A percentile compares a stretch with the other conserved stretches of the same genome.
These are phyloP conservation scores for Starmerella sirachaensis DNA, from an alignment of 805 yeast species.

Conservation along the genomic window DNA sequence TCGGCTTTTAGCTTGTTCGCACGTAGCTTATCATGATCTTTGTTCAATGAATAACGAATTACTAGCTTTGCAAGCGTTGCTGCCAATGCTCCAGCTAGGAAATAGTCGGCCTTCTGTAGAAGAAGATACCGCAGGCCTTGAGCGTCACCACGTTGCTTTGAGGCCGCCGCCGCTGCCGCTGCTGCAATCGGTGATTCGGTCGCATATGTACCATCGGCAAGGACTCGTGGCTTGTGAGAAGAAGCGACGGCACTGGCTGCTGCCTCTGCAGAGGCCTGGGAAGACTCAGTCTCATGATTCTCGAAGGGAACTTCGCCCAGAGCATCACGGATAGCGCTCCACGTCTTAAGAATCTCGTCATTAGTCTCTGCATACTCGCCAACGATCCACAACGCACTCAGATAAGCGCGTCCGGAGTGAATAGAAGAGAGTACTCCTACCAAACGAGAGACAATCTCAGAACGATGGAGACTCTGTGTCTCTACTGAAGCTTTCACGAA, in stretches of 20 bases:
- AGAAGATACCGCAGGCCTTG: constrained; percentile 76
- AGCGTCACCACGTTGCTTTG: constrained; percentile 26
- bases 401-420: constrained; percentile 78
- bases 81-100: constrained; percentile 76
- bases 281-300: constrained; percentile 27
- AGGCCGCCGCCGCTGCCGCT: constrained; percentile 31
- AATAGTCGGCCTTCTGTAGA: constrained; percentile 79
- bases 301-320: constrained; percentile 85
- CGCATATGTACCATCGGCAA: constrained; percentile 99
- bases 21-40: constrained; percentile 30
- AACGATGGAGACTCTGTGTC: constrained; percentile 70
- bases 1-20: constrained; percentile 86
- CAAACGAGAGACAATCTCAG: constrained; percentile 50
- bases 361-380: constrained; percentile 81
- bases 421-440: constrained; percentile 50
- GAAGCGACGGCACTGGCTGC: constrained; percentile 28
- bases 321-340: constrained; percentile 73
- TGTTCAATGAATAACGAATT: constrained; percentile 52
- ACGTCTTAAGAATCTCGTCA: constrained; percentile 60
- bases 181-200: constrained; percentile 71
- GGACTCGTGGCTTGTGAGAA: constrained; percentile 49
- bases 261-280: constrained; percentile 21
- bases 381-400: constrained; percentile 90
- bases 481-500: constrained; percentile 92
- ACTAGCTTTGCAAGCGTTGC: constrained; percentile 82